Evolutionary conservation across 192 early-diverging fungal species (phyloP).

Genomic region (Mortierella claussenii): DNA sequence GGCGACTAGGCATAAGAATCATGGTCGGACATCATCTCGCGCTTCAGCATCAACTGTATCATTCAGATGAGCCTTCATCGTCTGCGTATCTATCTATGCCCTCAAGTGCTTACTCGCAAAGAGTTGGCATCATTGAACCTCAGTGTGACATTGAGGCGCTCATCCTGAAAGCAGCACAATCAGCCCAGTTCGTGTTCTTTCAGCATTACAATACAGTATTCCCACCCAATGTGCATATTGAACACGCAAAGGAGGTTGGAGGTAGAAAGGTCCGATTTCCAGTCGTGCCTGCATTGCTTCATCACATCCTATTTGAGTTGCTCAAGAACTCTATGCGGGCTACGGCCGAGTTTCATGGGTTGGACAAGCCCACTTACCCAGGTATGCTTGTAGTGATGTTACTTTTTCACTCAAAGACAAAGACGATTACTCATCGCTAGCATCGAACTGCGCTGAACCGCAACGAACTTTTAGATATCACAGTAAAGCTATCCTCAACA

Average conservation of each 20-base stretch:
- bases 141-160: constrained; percentile 48
- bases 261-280: constrained; percentile 47
- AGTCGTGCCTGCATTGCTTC: constrained; percentile 61
- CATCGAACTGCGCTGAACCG: background rate
- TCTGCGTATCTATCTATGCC: constrained; percentile 30
- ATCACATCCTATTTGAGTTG: constrained; percentile 92
- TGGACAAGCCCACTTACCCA: constrained; percentile 58
- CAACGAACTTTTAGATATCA: constrained; percentile 14
- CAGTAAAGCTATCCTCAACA: constrained; percentile 17
- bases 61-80: constrained; percentile 6
- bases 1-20: constrained; percentile 43
- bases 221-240: constrained; percentile 43
- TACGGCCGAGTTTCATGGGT: constrained; percentile 81
- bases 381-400: constrained; percentile 4
- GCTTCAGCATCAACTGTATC: constrained; percentile 30
- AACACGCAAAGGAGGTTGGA: constrained; percentile 42
- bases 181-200: constrained; percentile 51
- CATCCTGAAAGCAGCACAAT: constrained; percentile 38
- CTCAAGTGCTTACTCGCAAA: constrained; percentile 29
- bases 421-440: background rate
- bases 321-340: constrained; percentile 92
- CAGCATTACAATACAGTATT: constrained; percentile 48
- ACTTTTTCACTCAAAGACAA: too few relatives aligned
- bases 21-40: constrained; percentile 51
- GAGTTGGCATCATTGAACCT: constrained; percentile 47